These are phyloP conservation scores for Curvularia sp. DNA, from an alignment of 2,329 filamentous ascomycete genomes.

Conservation along the genomic window DNA sequence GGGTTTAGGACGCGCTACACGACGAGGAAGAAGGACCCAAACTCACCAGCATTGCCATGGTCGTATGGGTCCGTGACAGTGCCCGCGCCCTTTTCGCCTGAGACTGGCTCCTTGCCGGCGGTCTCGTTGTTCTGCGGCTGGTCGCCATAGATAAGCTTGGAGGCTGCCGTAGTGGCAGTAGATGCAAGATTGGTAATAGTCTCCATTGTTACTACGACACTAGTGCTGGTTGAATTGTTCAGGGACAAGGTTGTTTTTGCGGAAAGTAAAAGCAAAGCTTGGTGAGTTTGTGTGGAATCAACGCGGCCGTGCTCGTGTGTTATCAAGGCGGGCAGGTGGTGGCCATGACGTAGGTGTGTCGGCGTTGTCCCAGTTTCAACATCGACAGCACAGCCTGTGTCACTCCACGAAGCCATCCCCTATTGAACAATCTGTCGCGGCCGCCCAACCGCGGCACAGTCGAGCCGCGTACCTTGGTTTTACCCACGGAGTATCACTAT, in stretches of 20 bases:
- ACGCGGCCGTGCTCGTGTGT: constrained; percentile 13
- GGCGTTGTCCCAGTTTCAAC: constrained; percentile 20
- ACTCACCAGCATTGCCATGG: constrained; percentile 70
- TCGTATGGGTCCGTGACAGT: constrained; percentile 76
- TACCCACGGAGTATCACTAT: not conserved
- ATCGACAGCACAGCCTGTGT: constrained; percentile 14
- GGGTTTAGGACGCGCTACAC: constrained; percentile 13
- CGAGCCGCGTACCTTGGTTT: constrained; percentile 10
- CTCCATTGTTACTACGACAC: constrained; percentile 41
- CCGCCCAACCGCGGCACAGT: constrained; percentile 24
- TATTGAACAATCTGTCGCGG: constrained; percentile 24
- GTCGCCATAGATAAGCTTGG: constrained; percentile 50
- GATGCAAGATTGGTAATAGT: constrained; percentile 47
- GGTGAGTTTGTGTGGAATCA: constrained; percentile 7
- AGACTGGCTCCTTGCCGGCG: constrained; percentile 69
- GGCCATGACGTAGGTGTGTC: constrained; percentile 28
- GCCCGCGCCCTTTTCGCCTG: constrained; percentile 72
- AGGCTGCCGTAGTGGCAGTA: constrained; percentile 36
- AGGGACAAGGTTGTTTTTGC: constrained; percentile 1
- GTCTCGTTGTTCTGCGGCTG: constrained; percentile 49
- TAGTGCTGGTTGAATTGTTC: constrained; percentile 7
- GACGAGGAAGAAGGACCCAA: not conserved
- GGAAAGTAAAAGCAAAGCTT: constrained; percentile 4
- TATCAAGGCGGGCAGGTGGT: constrained; percentile 21
- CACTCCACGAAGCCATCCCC: constrained; percentile 17